Conservation (phyloP, 345 rosid species). For the Hibiscus trionum region DNA sequence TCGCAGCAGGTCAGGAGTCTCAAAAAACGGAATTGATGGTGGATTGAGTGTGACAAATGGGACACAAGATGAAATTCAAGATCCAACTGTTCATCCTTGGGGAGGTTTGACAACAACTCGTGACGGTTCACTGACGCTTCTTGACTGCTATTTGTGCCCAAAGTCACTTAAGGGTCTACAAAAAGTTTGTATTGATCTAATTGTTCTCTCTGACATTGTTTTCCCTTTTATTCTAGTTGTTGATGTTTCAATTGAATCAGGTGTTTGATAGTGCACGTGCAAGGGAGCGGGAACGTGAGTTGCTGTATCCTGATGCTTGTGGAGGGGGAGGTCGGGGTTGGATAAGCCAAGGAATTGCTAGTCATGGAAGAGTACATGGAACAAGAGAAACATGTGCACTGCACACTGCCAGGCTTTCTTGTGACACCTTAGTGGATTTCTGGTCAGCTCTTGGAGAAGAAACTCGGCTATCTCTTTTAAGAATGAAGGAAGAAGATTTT, state of each 20-base stretch:
- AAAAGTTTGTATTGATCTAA: slow-evolving; percentile 44
- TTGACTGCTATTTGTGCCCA: slow-evolving; percentile 63
- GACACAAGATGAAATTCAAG: slow-evolving; percentile 52
- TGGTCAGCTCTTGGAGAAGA: slow-evolving; percentile 94
- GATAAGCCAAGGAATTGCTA: slow-evolving; percentile 78
- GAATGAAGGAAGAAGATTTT: slow-evolving; percentile 97
- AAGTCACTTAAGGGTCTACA: slow-evolving; percentile 69
- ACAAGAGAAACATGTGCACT: slow-evolving; percentile 84
- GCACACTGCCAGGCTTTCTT: slow-evolving; percentile 91
- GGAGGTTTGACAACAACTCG: slow-evolving; percentile 84
- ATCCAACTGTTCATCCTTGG: slow-evolving; percentile 84
- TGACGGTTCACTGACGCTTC: slow-evolving; percentile 69
- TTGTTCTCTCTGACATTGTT: not conserved
- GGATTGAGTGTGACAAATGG: slow-evolving; percentile 30
- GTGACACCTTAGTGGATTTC: slow-evolving; percentile 81
- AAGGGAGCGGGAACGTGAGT: slow-evolving; percentile 82
- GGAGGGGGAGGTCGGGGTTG: slow-evolving; percentile 95
- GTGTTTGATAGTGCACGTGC: slow-evolving; percentile 92
- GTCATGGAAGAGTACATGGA: slow-evolving; percentile 84
- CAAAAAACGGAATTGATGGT: slow-evolving; percentile 34
- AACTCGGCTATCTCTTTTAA: slow-evolving; percentile 68
- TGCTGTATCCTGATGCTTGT: slow-evolving; percentile 97
- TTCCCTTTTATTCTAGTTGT: slow-evolving; percentile 16
- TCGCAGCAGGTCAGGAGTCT: slow-evolving; percentile 28
- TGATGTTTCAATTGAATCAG: slow-evolving; percentile 43